Conservation (phyloP, 1,139 yeast genomes). For the Chernovozyma aurita region DNA sequence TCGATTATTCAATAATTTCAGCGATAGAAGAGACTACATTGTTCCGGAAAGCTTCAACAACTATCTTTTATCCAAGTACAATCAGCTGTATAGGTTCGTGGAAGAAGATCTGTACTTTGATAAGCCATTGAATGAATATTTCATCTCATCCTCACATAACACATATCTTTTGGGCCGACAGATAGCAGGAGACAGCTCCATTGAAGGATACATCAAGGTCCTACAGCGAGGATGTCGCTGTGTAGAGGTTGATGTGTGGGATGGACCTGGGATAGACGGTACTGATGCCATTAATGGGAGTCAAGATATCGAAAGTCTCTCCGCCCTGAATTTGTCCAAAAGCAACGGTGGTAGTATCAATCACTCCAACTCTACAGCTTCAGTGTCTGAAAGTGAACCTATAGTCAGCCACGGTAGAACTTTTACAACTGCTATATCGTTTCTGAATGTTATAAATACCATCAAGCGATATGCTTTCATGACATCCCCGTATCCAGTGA, state of each 20-base stretch:
- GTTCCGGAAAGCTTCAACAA: slow-evolving; percentile 49
- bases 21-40: slow-evolving; percentile 31
- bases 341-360: too few relatives aligned
- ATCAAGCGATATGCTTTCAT: slow-evolving; percentile 83
- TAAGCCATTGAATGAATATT: slow-evolving; percentile 79
- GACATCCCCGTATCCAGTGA: slow-evolving; percentile 76
- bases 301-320: too few relatives aligned
- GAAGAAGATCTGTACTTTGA: too few relatives aligned
- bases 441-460: slow-evolving; percentile 65
- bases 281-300: too few relatives aligned
- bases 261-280: slow-evolving; percentile 55
- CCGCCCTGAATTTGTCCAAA: too few relatives aligned
- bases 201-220: slow-evolving; percentile 87
- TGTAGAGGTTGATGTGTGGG: slow-evolving; percentile 94
- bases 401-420: slow-evolving; percentile 88
- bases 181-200: slow-evolving; percentile 84
- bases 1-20: slow-evolving; percentile 44
- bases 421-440: slow-evolving; percentile 68
- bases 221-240: slow-evolving; percentile 91
- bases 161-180: slow-evolving; percentile 89
- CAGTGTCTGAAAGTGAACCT: slow-evolving; percentile 47
- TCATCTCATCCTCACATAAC: slow-evolving; percentile 89
- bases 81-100: too few relatives aligned
- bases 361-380: too few relatives aligned
- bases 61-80: too few relatives aligned